Conservation (phyloP, 805 yeast genomes). For the Myxozyma geophila region DNA sequence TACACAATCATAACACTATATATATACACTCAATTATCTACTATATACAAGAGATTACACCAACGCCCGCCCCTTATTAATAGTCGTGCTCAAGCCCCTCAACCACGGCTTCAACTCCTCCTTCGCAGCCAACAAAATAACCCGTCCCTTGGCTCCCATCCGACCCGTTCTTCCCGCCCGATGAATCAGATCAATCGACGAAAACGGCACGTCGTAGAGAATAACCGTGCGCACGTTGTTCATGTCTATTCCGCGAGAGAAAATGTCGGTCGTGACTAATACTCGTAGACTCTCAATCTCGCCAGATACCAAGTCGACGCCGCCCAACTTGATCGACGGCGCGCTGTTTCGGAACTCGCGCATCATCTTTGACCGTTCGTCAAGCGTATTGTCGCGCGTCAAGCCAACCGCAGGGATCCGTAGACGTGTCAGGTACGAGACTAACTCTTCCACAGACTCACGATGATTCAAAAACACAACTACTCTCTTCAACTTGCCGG, state of each 20-base stretch:
- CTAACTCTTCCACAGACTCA: conserved; percentile 63
- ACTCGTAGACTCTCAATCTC: conserved; percentile 55
- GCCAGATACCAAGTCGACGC: conserved; percentile 39
- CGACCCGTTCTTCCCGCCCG: conserved; percentile 95
- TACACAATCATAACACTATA: background rate
- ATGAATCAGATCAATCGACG: conserved; percentile 84
- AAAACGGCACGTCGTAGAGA: conserved; percentile 81
- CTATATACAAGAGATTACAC: conserved; percentile 35
- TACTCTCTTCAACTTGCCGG: conserved; percentile 73
- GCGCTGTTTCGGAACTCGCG: conserved; percentile 70
- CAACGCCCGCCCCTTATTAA: conserved; percentile 54
- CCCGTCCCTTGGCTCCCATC: conserved; percentile 87
- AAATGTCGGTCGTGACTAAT: conserved; percentile 82
- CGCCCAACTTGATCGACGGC: conserved; percentile 34
- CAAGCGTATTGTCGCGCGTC: conserved; percentile 66
- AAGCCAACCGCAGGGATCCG: conserved; percentile 67
- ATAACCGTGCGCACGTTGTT: conserved; percentile 79
- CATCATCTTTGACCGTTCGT: conserved; percentile 62
- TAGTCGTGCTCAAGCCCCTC: conserved; percentile 68
- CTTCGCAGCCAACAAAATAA: conserved; percentile 74
- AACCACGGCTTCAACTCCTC: conserved; percentile 39
- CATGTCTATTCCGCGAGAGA: conserved; percentile 90
- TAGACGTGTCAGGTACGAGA: conserved; percentile 56
- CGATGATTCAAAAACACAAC: conserved; percentile 83
- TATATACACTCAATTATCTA: conserved; percentile 6